A percentile compares a stretch with the other conserved stretches of the same genome.
These are phyloP conservation scores for Nematodospora anomalae DNA, from an alignment of 1,139 yeast species.

Conservation along the genomic window DNA sequence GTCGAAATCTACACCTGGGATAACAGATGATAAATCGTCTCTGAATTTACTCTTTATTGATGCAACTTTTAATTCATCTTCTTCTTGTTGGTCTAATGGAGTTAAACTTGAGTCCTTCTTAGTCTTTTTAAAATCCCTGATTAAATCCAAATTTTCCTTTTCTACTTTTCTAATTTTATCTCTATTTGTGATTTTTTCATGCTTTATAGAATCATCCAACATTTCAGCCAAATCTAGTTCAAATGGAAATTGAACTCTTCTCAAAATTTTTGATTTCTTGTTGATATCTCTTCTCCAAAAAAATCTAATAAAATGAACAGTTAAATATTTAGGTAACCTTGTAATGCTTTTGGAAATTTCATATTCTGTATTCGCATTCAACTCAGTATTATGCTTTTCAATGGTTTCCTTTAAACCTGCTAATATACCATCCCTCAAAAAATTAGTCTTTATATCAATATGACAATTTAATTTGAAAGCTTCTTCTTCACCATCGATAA, in stretches of 20 bases:
- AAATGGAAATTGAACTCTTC: conserved; percentile 94
- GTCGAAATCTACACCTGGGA: conserved; percentile 34
- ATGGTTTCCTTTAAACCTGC: conserved; percentile 74
- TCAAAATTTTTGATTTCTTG: conserved; percentile 86
- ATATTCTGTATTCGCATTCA: conserved; percentile 70
- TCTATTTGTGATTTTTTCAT: conserved; percentile 66
- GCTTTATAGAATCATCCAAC: conserved; percentile 72
- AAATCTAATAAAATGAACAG: conserved; percentile 91
- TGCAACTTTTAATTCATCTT: conserved; percentile 47
- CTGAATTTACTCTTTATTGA: conserved; percentile 47
- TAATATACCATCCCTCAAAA: conserved; percentile 79
- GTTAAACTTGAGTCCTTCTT: conserved; percentile 44
- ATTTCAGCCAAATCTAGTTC: conserved; percentile 86
- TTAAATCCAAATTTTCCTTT: conserved; percentile 70
- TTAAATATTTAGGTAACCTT: conserved; percentile 82
- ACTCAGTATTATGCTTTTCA: conserved; percentile 71
- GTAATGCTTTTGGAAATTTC: conserved; percentile 68
- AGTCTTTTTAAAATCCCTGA: conserved; percentile 73
- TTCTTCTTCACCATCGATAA: conserved; percentile 46
- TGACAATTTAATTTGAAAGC: conserved; percentile 81
- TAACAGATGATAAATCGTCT: conserved; percentile 41
- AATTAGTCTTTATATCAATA: conserved; percentile 81
- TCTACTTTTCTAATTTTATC: conserved; percentile 78
- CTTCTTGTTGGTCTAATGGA: conserved; percentile 45
- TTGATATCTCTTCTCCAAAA: conserved; percentile 93